Evolutionary conservation across 805 yeast genomes (phyloP).

Genomic region (Ogataea zsoltii): DNA sequence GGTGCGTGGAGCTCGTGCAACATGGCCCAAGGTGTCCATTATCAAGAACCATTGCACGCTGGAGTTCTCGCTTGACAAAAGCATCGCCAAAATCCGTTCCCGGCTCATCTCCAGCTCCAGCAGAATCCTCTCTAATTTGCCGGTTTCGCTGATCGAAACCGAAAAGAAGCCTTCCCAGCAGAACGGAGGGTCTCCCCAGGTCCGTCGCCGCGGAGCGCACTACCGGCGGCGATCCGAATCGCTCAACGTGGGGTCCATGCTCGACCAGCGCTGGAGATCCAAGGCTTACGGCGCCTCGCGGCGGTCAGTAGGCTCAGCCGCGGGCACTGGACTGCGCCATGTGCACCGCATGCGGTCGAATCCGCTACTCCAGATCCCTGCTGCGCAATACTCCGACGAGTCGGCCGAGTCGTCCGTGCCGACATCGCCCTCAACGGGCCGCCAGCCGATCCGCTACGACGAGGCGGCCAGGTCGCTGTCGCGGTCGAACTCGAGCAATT

Average conservation of each 20-base stretch:
- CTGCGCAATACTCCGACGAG: conserved; percentile 3
- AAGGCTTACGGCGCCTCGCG: conserved; percentile 1
- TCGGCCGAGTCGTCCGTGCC: conserved; percentile 9
- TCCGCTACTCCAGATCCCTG: conserved; percentile 9
- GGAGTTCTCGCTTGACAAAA: conserved; percentile 82
- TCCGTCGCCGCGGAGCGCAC: conserved; percentile 10
- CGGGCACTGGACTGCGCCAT: conserved; percentile 7
- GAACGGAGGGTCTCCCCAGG: not conserved
- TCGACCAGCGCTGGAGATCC: conserved; percentile 10
- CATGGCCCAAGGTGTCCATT: conserved; percentile 90
- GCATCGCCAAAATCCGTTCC: conserved; percentile 68
- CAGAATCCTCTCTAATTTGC: conserved; percentile 14
- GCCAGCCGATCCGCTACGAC: not conserved
- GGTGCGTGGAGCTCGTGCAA: conserved; percentile 82
- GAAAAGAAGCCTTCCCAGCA: not conserved
- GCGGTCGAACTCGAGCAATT: conserved; percentile 2
- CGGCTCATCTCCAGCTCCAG: conserved; percentile 46
- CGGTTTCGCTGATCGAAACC: conserved; percentile 18
- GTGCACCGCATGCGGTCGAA: conserved; percentile 10
- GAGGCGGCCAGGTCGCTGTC: not conserved
- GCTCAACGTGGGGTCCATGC: conserved; percentile 8
- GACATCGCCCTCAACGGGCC: conserved; percentile 11
- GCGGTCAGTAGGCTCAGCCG: conserved; percentile 3
- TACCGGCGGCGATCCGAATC: conserved; percentile 23
- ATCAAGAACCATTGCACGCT: conserved; percentile 88